Evolutionary conservation across 2,329 filamentous ascomycete species (phyloP).

Genomic region (Aspergillus pseudonomiae): DNA sequence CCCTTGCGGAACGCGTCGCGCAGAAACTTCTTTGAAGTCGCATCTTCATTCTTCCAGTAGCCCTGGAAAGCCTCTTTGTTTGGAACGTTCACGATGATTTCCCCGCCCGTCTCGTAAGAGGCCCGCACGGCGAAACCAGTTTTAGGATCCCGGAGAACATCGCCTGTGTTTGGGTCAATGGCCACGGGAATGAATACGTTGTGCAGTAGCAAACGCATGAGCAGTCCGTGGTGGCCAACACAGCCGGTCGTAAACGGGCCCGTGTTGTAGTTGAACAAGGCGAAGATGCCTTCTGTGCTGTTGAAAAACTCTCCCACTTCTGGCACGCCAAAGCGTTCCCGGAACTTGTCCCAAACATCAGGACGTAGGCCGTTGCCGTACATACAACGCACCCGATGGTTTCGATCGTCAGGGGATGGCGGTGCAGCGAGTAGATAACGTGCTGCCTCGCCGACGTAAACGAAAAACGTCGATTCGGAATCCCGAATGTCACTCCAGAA

Average conservation of each 20-base stretch:
- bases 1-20: constrained; percentile 67
- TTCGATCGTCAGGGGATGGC: constrained; percentile 47
- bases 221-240: constrained; percentile 71
- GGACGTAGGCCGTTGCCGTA: constrained; percentile 53
- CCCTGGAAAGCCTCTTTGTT: constrained; percentile 65
- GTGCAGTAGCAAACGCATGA: constrained; percentile 57
- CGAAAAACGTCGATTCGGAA: constrained; percentile 68
- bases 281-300: constrained; percentile 72
- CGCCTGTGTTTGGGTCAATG: constrained; percentile 69
- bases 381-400: constrained; percentile 50
- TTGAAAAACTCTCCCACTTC: constrained; percentile 76
- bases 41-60: constrained; percentile 69
- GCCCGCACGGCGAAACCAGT: constrained; percentile 69
- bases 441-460: constrained; percentile 78
- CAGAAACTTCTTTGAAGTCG: constrained; percentile 68
- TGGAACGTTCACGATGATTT: constrained; percentile 69
- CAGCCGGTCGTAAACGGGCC: constrained; percentile 65
- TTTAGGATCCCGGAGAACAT: constrained; percentile 65
- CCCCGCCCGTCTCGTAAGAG: constrained; percentile 70
- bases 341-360: constrained; percentile 56
- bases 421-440: constrained; percentile 73
- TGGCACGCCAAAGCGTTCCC: constrained; percentile 55
- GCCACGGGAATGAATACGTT: constrained; percentile 67
- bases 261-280: constrained; percentile 61
- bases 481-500: constrained; percentile 76